phyloP scores from a whole-genome alignment of 2,329 filamentous ascomycete species.

The Erysiphe neolycopersici region DNA sequence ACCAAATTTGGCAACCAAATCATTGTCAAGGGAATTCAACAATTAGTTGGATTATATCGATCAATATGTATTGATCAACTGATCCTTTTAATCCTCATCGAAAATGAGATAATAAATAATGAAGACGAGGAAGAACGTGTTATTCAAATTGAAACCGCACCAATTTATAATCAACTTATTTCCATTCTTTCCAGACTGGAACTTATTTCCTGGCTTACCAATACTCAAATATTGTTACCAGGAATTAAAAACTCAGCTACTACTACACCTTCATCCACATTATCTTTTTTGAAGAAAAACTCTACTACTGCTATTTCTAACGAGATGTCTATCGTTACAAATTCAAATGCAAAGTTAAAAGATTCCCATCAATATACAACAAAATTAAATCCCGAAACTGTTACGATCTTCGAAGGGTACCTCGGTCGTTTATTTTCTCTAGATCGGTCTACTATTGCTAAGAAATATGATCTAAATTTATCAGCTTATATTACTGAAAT shows the following conservation, averaged over 20 bases:
- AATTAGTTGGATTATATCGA: conserved; percentile 46
- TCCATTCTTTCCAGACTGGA: conserved; percentile 46
- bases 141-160: conserved; percentile 38
- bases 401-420: conserved; percentile 32
- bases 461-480: conserved; percentile 22
- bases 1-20: conserved; percentile 55
- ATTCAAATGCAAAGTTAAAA: conserved; percentile 16
- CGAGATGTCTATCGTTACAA: conserved; percentile 7
- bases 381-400: conserved; percentile 9
- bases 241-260: not conserved
- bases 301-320: not conserved
- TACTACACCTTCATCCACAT: no score
- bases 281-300: no score
- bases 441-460: conserved; percentile 12
- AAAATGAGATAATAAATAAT: conserved; percentile 51
- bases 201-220: conserved; percentile 42
- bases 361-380: conserved; percentile 12
- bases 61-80: conserved; percentile 59
- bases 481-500: conserved; percentile 37
- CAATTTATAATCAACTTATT: conserved; percentile 44
- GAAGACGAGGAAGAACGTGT: conserved; percentile 23
- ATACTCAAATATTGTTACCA: conserved; percentile 27
- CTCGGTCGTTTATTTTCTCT: conserved; percentile 37
- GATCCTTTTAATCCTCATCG: conserved; percentile 62
- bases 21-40: conserved; percentile 50